phyloP scores from a whole-genome alignment of 1,139 yeast genomes.

The Debaryomyces coudertii region DNA sequence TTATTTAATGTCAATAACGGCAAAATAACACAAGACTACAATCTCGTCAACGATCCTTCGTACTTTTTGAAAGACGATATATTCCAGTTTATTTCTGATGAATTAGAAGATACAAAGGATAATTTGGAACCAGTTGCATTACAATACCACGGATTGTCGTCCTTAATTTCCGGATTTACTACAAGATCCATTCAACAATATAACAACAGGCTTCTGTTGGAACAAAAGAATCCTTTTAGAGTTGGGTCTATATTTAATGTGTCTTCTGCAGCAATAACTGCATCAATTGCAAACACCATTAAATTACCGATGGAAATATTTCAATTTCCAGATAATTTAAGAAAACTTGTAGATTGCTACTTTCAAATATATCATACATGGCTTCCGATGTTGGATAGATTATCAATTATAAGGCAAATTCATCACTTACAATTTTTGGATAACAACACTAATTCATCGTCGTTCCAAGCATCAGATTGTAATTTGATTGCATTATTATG shows the following conservation, averaged over 20 bases:
- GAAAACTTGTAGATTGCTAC: constrained; percentile 21
- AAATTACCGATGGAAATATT: constrained; percentile 25
- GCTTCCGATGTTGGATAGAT: constrained; percentile 28
- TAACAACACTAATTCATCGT: background rate
- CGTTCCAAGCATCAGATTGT: constrained; percentile 20
- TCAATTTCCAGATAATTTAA: constrained; percentile 22
- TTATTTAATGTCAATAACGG: constrained; percentile 10
- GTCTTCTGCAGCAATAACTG: constrained; percentile 19
- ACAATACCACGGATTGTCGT: constrained; percentile 28
- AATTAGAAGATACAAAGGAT: constrained; percentile 18
- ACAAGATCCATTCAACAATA: constrained; percentile 16
- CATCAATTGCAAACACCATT: constrained; percentile 14
- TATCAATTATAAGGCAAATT: constrained; percentile 20
- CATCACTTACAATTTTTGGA: constrained; percentile 8
- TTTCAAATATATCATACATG: constrained; percentile 24
- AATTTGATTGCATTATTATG: constrained; percentile 26
- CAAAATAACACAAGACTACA: constrained; percentile 10
- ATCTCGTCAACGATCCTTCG: constrained; percentile 21
- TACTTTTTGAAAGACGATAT: constrained; percentile 23
- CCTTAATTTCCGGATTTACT: constrained; percentile 28
- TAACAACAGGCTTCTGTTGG: constrained; percentile 10
- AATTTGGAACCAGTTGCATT: constrained; percentile 26
- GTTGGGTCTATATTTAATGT: constrained; percentile 30
- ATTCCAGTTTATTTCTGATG: constrained; percentile 15
- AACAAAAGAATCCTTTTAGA: constrained; percentile 21